Percentiles rank a stretch among this genome's conserved stretches.
Conservation (phyloP, 257 asterid genomes). For the Gentiana dahurica region DNA sequence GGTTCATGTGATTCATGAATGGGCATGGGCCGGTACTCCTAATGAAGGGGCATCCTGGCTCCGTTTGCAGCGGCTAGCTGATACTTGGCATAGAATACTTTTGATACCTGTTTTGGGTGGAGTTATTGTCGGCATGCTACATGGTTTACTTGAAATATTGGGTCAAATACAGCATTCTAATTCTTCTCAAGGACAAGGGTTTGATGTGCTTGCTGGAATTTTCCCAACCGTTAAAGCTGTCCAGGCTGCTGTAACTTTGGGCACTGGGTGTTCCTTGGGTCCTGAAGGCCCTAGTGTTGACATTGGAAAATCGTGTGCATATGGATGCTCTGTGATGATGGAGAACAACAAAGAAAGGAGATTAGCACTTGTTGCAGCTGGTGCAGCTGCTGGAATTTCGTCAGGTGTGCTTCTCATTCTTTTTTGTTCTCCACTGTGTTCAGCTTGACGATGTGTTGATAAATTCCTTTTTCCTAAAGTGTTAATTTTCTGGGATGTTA, state of each 20-base stretch:
- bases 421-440: not conserved
- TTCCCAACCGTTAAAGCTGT: conserved; percentile 74
- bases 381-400: conserved; percentile 99
- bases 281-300: conserved; percentile 99
- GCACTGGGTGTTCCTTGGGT: conserved; percentile 96
- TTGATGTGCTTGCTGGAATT: conserved; percentile 67
- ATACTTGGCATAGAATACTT: conserved; percentile 96
- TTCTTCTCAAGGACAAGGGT: conserved; percentile 72
- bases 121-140: conserved; percentile 92
- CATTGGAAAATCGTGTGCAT: conserved; percentile 95
- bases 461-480: not conserved
- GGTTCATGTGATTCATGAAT: conserved; percentile 94
- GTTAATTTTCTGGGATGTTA: not conserved
- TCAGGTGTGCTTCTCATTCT: conserved; percentile 43
- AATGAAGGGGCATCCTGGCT: conserved; percentile 99
- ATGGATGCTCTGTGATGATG: conserved; percentile 87
- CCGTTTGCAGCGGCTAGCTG: conserved; percentile 81
- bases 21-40: conserved; percentile 99
- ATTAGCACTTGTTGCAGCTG: conserved; percentile 97
- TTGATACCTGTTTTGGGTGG: conserved; percentile 92
- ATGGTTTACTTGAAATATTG: conserved; percentile 83
- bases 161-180: conserved; percentile 70
- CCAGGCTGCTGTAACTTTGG: conserved; percentile 91
- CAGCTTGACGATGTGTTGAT: not conserved
- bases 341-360: conserved; percentile 94